Evolutionary conservation across 306 rosid species (phyloP).

Genomic region (Acacia acuminata): DNA sequence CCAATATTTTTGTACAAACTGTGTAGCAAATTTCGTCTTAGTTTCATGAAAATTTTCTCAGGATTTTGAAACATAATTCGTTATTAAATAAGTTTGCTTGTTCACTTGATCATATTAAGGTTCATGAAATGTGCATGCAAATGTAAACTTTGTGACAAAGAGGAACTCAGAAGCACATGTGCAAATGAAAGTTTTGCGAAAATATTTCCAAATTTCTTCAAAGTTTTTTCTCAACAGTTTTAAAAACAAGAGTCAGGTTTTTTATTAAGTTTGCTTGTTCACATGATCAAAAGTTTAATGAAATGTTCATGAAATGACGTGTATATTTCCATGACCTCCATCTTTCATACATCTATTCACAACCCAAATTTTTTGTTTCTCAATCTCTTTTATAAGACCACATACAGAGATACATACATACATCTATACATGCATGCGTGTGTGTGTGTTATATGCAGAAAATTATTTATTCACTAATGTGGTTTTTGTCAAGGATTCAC

Average conservation of each 20-base stretch:
- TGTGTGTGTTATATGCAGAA: no score
- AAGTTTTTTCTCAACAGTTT: no score
- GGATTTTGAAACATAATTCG: not conserved
- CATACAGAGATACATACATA: no score
- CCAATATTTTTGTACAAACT: not conserved
- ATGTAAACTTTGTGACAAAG: not conserved
- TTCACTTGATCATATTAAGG: not conserved
- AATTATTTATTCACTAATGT: no score
- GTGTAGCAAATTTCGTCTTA: not conserved
- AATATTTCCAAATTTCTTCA: not conserved
- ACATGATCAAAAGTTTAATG: not conserved
- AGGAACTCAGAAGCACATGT: not conserved
- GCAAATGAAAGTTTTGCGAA: not conserved
- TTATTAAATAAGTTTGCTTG: not conserved
- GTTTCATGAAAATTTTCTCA: not conserved
- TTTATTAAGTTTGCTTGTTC: not conserved
- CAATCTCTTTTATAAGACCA: no score
- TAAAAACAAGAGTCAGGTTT: not conserved
- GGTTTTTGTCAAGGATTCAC: no score
- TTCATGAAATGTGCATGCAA: not conserved
- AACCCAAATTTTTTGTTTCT: no score
- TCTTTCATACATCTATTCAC: no score
- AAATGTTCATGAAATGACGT: not conserved
- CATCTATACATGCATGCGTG: no score
- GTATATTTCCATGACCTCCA: no score